Evolutionary conservation across 805 yeast genomes (phyloP), one percentile per base, ranked within the genome.

Genomic region (Wickerhamomyces chambardii): DNA sequence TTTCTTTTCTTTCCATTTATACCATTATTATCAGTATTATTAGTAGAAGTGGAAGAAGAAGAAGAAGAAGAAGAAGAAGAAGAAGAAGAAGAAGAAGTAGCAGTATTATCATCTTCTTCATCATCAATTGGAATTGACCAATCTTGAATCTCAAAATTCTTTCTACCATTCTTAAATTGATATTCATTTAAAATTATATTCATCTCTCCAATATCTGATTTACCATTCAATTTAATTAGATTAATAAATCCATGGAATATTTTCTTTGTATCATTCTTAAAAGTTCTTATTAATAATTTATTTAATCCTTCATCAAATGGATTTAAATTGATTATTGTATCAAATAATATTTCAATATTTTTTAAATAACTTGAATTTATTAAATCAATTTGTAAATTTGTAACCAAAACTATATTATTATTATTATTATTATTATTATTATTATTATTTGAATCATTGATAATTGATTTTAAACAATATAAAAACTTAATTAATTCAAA

Each of bases 71-170:
- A 8, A 8, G 22, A 12, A 24, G 10, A 19, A 19, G 3, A 8
- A 19, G 7, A 10, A 19, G 10, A 8, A 3, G 22, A 10, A 19
- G 7, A 7, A 8, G 22, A 8, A 8, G 22, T 8, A 24, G 9
- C 12, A 24, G 2, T 14, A 24, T 14, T n/a, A 8, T 56, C 61
- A 5, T 61, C 70, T 14, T 68, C 80, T n/a, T 68, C 83, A 38
- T 82, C 94, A 38, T 87, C 96, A 3, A 90, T 95, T 0, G 98
- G 97, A 34, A 92, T 92, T n/a, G 95, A 85, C 95, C 96, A 92
- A 49, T 79, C 85, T 45, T 84, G 90, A 35, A 92, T 80, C 49
- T 84, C 95, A 52, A 90, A 86, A 47, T 72, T 77, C 55, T 77
- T 75, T 42, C 83, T 71, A 12, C 95, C 90, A 44, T 86, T 84